Conservation (phyloP, 805 yeast species). For the Saturnispora bothae region DNA sequence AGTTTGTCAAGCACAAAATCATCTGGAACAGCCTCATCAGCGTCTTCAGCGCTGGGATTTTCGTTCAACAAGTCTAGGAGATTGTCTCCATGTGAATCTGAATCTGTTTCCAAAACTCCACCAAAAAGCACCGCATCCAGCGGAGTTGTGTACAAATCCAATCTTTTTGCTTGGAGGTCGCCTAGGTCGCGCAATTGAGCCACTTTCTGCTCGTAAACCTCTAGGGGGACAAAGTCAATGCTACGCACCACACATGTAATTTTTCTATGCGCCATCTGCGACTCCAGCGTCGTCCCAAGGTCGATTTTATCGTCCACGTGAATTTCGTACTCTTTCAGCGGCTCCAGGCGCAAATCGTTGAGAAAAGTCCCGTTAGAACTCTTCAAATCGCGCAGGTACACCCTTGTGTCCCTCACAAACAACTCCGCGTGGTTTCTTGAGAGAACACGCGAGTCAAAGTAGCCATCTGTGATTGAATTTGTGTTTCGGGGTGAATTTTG, state of each 20-base stretch:
- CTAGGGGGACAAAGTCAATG: slow-evolving; percentile 45
- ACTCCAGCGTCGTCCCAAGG: slow-evolving; percentile 81
- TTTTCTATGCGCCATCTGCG: slow-evolving; percentile 63
- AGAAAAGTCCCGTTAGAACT: slow-evolving; percentile 93
- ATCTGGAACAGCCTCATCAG: no score
- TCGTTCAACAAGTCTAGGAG: slow-evolving; percentile 1
- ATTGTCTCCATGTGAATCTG: slow-evolving; percentile 12
- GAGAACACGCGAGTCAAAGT: slow-evolving; percentile 85
- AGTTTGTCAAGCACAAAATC: no score
- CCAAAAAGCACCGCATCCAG: slow-evolving; percentile 29
- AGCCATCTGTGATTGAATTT: slow-evolving; percentile 62
- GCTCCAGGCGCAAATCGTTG: slow-evolving; percentile 59
- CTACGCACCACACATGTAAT: slow-evolving; percentile 78
- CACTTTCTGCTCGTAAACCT: slow-evolving; percentile 20
- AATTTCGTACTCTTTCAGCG: slow-evolving; percentile 54
- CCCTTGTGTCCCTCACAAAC: slow-evolving; percentile 49
- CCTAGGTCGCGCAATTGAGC: slow-evolving; percentile 20
- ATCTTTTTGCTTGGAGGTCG: slow-evolving; percentile 18
- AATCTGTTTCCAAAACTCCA: slow-evolving; percentile 23
- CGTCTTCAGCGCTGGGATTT: slow-evolving; percentile 17
- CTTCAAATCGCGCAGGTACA: slow-evolving; percentile 76
- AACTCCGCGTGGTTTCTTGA: slow-evolving; percentile 91
- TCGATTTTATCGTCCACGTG: slow-evolving; percentile 82
- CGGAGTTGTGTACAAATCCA: slow-evolving; percentile 26
- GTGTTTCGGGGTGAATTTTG: slow-evolving; percentile 47